Conservation (phyloP, 2,329 filamentous ascomycete genomes). For the Cryphonectria nitschkei region DNA sequence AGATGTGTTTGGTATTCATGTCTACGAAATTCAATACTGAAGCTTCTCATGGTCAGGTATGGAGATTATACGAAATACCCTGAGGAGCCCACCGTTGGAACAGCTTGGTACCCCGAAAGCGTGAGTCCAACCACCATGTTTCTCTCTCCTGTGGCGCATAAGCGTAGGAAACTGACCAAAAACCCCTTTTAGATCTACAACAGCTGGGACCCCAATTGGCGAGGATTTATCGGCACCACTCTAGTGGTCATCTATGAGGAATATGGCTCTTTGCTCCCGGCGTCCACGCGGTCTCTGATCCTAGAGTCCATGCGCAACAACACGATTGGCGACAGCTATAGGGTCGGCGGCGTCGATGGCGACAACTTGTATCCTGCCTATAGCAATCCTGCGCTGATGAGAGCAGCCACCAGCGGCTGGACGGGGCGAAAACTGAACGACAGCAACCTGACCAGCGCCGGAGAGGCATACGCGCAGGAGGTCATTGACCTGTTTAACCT, state of each 20-base stretch:
- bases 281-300: slow-evolving; percentile 46
- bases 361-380: slow-evolving; percentile 68
- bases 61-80: slow-evolving; percentile 58
- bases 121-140: not conserved
- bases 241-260: slow-evolving; percentile 64
- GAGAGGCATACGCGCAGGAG: slow-evolving; percentile 59
- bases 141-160: not conserved
- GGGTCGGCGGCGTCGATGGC: slow-evolving; percentile 60
- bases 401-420: slow-evolving; percentile 64
- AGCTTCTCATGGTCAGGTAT: slow-evolving; percentile 36
- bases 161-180: not conserved
- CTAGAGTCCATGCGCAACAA: slow-evolving; percentile 57
- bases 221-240: slow-evolving; percentile 64
- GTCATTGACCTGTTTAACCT: slow-evolving; percentile 60
- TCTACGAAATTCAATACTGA: too few species aligned
- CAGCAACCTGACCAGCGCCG: slow-evolving; percentile 60
- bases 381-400: slow-evolving; percentile 64
- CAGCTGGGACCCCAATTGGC: slow-evolving; percentile 67
- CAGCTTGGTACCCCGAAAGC: slow-evolving; percentile 45
- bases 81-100: slow-evolving; percentile 62
- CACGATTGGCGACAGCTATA: slow-evolving; percentile 63
- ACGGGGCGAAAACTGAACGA: slow-evolving; percentile 57
- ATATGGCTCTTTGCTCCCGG: slow-evolving; percentile 51
- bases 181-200: slow-evolving; percentile 49
- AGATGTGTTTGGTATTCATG: too few species aligned